Evolutionary conservation across 225 moss, liverwort and hornwort genomes (phyloP).

Genomic region (Bryum argenteum): DNA sequence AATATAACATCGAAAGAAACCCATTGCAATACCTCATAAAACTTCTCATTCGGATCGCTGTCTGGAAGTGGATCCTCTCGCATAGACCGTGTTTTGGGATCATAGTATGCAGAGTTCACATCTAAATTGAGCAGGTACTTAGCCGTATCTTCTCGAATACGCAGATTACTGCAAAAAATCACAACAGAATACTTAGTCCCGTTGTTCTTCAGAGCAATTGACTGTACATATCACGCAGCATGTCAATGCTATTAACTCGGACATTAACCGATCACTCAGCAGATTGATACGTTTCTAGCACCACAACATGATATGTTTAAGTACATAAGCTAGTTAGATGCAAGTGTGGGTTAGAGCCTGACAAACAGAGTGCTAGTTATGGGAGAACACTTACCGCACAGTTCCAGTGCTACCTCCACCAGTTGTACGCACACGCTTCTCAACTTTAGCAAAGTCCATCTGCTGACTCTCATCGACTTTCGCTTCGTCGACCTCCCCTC

Average conservation of each 20-base stretch:
- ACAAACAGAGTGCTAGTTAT: slow-evolving; percentile 17
- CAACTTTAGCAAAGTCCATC: slow-evolving; percentile 99
- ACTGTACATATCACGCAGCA: slow-evolving; percentile 1
- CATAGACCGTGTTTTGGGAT: slow-evolving; percentile 98
- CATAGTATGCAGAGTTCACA: slow-evolving; percentile 88
- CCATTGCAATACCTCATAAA: slow-evolving; percentile 69
- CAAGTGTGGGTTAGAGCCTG: slow-evolving; percentile 1
- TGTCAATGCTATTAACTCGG: background rate
- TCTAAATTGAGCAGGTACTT: slow-evolving; percentile 97
- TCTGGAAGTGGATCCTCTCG: slow-evolving; percentile 97
- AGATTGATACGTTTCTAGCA: too few relatives aligned
- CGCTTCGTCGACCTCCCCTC: slow-evolving; percentile 93
- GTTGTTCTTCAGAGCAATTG: slow-evolving; percentile 13
- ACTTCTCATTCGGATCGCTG: slow-evolving; percentile 96
- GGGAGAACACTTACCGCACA: slow-evolving; percentile 73
- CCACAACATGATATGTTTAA: too few relatives aligned
- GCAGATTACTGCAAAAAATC: slow-evolving; percentile 66
- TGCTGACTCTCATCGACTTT: slow-evolving; percentile 99
- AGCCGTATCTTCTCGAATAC: slow-evolving; percentile 97
- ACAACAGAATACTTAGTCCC: background rate
- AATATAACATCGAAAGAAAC: background rate
- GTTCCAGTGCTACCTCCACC: slow-evolving; percentile 99
- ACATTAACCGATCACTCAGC: background rate
- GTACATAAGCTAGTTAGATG: background rate
- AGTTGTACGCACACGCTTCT: slow-evolving; percentile 96